Evolutionary conservation across 2,329 filamentous ascomycete genomes (phyloP), one percentile per base, ranked within the genome.

Genomic region (Paraphoma chrysanthemicola): DNA sequence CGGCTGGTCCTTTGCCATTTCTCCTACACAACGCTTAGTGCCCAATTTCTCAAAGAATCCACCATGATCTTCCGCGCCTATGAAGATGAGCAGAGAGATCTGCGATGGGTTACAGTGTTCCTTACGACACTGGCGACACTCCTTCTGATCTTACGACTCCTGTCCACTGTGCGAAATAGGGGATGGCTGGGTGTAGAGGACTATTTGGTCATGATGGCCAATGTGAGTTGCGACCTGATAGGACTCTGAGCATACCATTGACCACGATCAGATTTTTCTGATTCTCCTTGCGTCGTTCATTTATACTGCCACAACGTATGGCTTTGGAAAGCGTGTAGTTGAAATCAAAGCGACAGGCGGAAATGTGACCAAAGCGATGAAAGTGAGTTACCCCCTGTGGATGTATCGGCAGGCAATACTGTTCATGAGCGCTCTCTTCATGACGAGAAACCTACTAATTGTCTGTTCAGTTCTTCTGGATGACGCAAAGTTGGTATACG

Each of bases 101-200:
- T 72, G 51, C 62, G 62, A 41, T 64, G 62, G 59, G 66, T 70
- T 14, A 58, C 66, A 7, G 51, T 70, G 12, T 53, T 63, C 4
- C 33, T 72, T 23, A 62, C 64, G 1, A 17, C 29, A 3, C 41
- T 69, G n/a, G 60, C 68, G 0, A 58, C 60, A 4, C 16, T 66
- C 1, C 53, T 72, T 12, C 39, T 72, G 8, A 12, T 51, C 6
- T 48, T 33, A 17, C 60, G 69, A 11, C 48, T 71, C 30, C 43
- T 51, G 6, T 61, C 62, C 1, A 69, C 67, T 28, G 58, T 61
- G 23, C 63, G 59, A 29, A 62, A 67, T 41, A 56, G 67, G 43
- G 69, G 69, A 3, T 70, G 64, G 63, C 54, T 70, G 28, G 69
- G 69, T 5, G 9, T 61, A 6, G 69, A 72, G 46, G 69, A 72